phyloP scores from a whole-genome alignment of 2,329 filamentous ascomycete genomes.

The Penicillium sp. region DNA sequence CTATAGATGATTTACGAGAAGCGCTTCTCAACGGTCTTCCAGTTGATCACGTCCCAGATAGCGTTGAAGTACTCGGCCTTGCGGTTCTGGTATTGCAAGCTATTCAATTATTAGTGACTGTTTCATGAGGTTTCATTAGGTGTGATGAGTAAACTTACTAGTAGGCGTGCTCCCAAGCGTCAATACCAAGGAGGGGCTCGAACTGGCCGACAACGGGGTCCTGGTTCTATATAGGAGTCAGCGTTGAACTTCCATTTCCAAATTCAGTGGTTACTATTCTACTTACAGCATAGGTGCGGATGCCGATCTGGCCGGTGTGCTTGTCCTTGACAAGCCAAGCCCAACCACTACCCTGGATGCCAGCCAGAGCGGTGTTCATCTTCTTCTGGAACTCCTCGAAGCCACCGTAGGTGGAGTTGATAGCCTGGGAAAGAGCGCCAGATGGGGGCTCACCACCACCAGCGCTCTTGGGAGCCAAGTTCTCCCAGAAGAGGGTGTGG shows the following conservation, averaged over 20 bases:
- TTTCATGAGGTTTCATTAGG: not conserved
- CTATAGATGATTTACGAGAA: constrained; percentile 52
- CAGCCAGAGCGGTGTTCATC: constrained; percentile 64
- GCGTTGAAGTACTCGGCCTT: constrained; percentile 95
- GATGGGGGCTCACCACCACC: constrained; percentile 65
- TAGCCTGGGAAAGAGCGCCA: constrained; percentile 58
- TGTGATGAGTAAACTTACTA: constrained; percentile 56
- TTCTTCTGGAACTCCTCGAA: constrained; percentile 62
- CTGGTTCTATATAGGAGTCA: constrained; percentile 61
- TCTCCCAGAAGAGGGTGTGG: constrained; percentile 68
- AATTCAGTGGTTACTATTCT: not conserved
- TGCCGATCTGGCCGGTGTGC: constrained; percentile 57
- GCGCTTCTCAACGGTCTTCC: constrained; percentile 82
- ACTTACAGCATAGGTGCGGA: constrained; percentile 64
- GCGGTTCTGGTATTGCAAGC: constrained; percentile 91
- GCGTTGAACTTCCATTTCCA: not conserved
- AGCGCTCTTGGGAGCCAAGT: constrained; percentile 61
- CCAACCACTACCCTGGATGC: constrained; percentile 67
- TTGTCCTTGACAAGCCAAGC: constrained; percentile 64
- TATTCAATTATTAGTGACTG: constrained; percentile 30
- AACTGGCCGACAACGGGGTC: constrained; percentile 84
- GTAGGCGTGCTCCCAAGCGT: constrained; percentile 96
- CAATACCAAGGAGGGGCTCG: constrained; percentile 80
- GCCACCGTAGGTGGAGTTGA: constrained; percentile 61
- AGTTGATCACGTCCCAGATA: constrained; percentile 95